Conservation (phyloP, 352 stramenopile genomes). For the Hyaloperonospora brassicae region DNA sequence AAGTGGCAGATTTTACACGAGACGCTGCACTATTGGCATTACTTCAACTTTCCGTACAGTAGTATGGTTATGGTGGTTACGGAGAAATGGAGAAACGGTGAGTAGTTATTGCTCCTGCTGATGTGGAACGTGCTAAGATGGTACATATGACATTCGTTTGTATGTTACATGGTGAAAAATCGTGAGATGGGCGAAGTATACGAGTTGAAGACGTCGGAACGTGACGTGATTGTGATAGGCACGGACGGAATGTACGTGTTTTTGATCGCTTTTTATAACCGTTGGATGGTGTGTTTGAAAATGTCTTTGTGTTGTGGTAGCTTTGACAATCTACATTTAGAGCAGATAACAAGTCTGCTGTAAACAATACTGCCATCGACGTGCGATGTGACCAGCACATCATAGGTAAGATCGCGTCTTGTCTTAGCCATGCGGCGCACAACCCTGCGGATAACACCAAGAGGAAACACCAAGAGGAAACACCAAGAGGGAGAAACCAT, state of each 20-base stretch:
- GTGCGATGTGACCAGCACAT: slow-evolving; percentile 39
- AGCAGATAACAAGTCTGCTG: slow-evolving; percentile 68
- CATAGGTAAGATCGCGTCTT: slow-evolving; percentile 74
- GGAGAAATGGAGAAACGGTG: slow-evolving; percentile 87
- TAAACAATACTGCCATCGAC: slow-evolving; percentile 52
- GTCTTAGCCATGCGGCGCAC: slow-evolving; percentile 72
- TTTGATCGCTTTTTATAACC: background rate
- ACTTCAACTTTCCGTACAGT: slow-evolving; percentile 96
- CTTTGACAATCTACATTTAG: slow-evolving; percentile 93
- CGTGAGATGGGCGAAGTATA: slow-evolving; percentile 86
- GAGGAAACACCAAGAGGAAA: too few species aligned
- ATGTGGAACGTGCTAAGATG: too few species aligned
- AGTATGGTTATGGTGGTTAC: slow-evolving; percentile 77
- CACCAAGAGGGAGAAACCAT: slow-evolving; percentile 67
- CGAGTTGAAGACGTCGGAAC: slow-evolving; percentile 71
- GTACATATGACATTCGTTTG: too few species aligned
- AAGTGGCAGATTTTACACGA: slow-evolving; percentile 84
- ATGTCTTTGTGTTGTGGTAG: too few species aligned
- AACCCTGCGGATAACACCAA: slow-evolving; percentile 71
- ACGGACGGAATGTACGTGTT: slow-evolving; percentile 87
- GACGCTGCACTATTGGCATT: slow-evolving; percentile 89
- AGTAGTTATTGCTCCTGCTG: slow-evolving; percentile 11
- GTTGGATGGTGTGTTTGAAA: too few species aligned
- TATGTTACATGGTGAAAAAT: too few species aligned
- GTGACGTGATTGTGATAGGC: slow-evolving; percentile 90